A percentile compares a stretch with the other conserved stretches of the same genome.
Evolutionary conservation across 306 rosid species (phyloP).

Genomic region (Cucurbita moschata): DNA sequence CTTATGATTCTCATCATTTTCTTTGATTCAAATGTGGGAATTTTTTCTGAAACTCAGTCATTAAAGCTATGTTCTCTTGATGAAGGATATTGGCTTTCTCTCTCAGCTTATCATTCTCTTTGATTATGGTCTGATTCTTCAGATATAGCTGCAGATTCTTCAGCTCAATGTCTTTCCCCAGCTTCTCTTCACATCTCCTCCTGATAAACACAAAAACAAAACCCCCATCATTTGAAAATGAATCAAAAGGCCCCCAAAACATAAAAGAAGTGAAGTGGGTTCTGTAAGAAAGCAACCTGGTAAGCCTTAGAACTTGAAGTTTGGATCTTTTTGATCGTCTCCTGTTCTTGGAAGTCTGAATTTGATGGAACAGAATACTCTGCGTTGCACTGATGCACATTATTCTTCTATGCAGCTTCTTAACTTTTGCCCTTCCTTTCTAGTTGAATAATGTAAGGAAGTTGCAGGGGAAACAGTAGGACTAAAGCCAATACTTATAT

Average conservation of each 20-base stretch:
- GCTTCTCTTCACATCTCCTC: constrained; percentile 11
- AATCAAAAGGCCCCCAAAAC: neutral
- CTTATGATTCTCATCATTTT: neutral
- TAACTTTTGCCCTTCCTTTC: neutral
- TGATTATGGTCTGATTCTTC: constrained; percentile 32
- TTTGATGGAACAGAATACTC: constrained; percentile 1
- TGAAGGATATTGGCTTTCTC: constrained; percentile 24
- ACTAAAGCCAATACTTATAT: neutral
- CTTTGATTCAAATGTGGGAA: constrained; percentile 13
- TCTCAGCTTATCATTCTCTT: constrained; percentile 34
- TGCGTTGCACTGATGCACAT: constrained; percentile 19
- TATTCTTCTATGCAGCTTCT: constrained; percentile 4
- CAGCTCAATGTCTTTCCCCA: constrained; percentile 18
- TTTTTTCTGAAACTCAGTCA: constrained; percentile 20
- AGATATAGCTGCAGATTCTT: constrained; percentile 31
- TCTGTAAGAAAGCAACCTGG: constrained; percentile 11
- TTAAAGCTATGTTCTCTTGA: constrained; percentile 30
- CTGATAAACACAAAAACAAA: constrained; percentile 4
- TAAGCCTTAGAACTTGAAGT: constrained; percentile 24
- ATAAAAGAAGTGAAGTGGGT: neutral
- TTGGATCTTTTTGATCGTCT: constrained; percentile 14
- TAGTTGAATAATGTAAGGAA: neutral
- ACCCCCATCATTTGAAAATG: neutral
- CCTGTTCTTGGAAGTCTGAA: constrained; percentile 8
- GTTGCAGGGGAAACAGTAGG: neutral